Evolutionary conservation across 2,329 filamentous ascomycete species (phyloP), one percentile per base, ranked within the genome.

Genomic region (Thelonectria olida): DNA sequence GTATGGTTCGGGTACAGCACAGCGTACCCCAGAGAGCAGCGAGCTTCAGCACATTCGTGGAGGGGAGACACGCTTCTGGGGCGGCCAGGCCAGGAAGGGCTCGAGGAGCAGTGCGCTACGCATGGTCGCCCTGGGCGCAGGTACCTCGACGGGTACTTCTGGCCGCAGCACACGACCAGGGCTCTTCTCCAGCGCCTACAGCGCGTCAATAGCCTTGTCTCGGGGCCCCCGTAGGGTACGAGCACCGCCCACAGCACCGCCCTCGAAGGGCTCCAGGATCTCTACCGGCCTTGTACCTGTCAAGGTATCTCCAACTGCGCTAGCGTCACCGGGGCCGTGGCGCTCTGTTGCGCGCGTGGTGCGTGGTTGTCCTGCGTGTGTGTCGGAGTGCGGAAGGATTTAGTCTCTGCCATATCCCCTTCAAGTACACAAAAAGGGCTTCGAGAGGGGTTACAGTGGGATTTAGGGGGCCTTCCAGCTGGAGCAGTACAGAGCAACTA

Each of bases 251-350:
- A 23, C 47, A 41, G 57, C 58, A 56, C 59, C 39, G 59, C 59
- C 54, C 28, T 57, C 44, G n/a, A 34, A 55, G 34, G 25, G 38
- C 54, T 28, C 44, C 47, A 23, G 47, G 51, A 31, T 52, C 22
- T 19, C 38, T 39, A 12, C 51, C 51, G 17, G 60, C 6, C 45
- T 48, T 53, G 59, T 58, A 58, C 55, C 60, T 25, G 23, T 19
- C 19, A 17, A 41, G 19, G 62, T 64, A 61, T 54, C 20, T 25
- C 42, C 28, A 38, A 54, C 51, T 39, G 61, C 54, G 57, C 62
- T 72, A 72, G 67, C 61, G 62, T 64, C 54, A 58, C 65, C 64
- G 69, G 68, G 66, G 54, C 59, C 60, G 68, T 71, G 67, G 69
- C 67, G 65, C 60, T 22, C 69, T 63, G 66, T 71, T 62, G 69